phyloP scores from a whole-genome alignment of 2,329 filamentous ascomycete genomes.

The Colletotrichum tabaci region DNA sequence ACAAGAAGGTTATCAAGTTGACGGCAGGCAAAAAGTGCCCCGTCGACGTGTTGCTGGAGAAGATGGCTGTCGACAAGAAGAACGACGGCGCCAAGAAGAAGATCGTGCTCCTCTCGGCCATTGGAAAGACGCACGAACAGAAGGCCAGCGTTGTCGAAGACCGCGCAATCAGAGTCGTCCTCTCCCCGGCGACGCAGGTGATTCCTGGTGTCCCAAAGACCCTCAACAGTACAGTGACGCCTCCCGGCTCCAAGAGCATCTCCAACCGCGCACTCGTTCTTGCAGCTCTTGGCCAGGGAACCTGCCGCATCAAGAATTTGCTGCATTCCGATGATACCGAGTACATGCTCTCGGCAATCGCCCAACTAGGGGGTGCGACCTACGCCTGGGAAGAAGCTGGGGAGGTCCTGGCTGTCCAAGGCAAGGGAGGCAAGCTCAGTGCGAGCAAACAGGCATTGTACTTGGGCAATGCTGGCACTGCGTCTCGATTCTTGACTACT shows the following conservation, averaged over 20 bases:
- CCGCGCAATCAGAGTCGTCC: conserved; percentile 83
- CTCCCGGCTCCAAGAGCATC: conserved; percentile 97
- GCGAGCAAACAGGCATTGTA: conserved; percentile 86
- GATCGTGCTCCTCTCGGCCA: conserved; percentile 90
- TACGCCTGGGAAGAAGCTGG: conserved; percentile 96
- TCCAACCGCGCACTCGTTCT: conserved; percentile 96
- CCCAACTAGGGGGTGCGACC: conserved; percentile 85
- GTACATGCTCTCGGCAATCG: conserved; percentile 95
- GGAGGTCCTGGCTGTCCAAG: conserved; percentile 89
- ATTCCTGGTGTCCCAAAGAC: conserved; percentile 77
- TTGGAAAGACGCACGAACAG: conserved; percentile 89
- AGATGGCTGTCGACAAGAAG: conserved; percentile 99
- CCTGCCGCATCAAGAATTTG: conserved; percentile 90
- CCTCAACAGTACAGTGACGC: conserved; percentile 82
- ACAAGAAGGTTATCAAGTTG: conserved; percentile 85
- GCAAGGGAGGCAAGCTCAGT: conserved; percentile 87
- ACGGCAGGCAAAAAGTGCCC: conserved; percentile 91
- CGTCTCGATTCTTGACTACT: conserved; percentile 93
- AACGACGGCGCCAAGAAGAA: conserved; percentile 97
- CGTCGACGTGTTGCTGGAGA: conserved; percentile 86
- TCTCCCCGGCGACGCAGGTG: conserved; percentile 85
- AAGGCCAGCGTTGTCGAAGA: conserved; percentile 93
- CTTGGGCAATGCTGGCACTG: conserved; percentile 95
- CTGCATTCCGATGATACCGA: conserved; percentile 97
- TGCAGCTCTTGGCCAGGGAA: conserved; percentile 88